Conservation (phyloP, 768 basidiomycete species). For the Pleurotus pulmonarius region DNA sequence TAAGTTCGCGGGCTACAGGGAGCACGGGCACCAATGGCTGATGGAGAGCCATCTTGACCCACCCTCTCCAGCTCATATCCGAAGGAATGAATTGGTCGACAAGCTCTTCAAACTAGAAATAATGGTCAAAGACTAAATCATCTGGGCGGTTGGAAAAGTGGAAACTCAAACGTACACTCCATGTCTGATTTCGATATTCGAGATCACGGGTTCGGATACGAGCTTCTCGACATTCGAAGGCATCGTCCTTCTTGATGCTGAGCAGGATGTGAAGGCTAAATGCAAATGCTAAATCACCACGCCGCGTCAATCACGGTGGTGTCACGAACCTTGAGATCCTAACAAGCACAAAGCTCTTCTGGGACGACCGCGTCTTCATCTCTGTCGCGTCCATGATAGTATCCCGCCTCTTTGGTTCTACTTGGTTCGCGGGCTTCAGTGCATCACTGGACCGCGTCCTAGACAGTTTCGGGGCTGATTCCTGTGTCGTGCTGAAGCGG, state of each 20-base stretch:
- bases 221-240: slow-evolving; percentile 79
- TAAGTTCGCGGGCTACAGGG: slow-evolving; percentile 73
- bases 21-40: slow-evolving; percentile 76
- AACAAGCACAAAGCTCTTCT: slow-evolving; percentile 82
- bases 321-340: slow-evolving; percentile 60
- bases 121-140: slow-evolving; percentile 3
- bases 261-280: slow-evolving; percentile 65
- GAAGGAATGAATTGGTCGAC: slow-evolving; percentile 79
- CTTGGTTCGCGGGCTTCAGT: slow-evolving; percentile 15
- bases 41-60: slow-evolving; percentile 81
- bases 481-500: slow-evolving; percentile 24
- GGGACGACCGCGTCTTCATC: slow-evolving; percentile 76
- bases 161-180: slow-evolving; percentile 54
- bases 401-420: slow-evolving; percentile 14
- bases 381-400: slow-evolving; percentile 60
- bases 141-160: background rate
- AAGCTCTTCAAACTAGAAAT: slow-evolving; percentile 66
- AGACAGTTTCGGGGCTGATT: slow-evolving; percentile 25
- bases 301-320: slow-evolving; percentile 11
- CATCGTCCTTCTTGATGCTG: slow-evolving; percentile 79
- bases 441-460: slow-evolving; percentile 39
- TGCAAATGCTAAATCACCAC: background rate
- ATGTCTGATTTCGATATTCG: slow-evolving; percentile 79
- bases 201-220: slow-evolving; percentile 77
- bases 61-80: slow-evolving; percentile 74